Base-by-base conservation (phyloP, 768 basidiomycete species). In the Mycena indigotica region DNA sequence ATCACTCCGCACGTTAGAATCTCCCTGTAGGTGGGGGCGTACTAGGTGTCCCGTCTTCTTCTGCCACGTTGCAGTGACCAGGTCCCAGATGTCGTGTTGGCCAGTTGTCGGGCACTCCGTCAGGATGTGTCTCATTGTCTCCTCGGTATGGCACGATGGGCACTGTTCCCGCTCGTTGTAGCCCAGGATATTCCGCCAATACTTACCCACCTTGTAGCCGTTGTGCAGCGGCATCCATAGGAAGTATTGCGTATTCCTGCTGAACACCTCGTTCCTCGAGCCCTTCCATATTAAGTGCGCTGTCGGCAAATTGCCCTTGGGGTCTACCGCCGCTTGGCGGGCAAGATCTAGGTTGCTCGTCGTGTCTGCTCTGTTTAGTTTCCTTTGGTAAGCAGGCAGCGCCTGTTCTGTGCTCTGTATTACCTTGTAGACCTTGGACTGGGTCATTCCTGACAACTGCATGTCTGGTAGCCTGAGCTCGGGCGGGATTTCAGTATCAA, bases 221-320 rank as follows among this genome's bases (percentile, higher is more conserved):
- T 64, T 58, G 35, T 67, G 62, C 21, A 65, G 41, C 4, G 49
- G 28, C 56, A 61, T 67, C 64, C 62, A 65, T 4, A 65, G 54
- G 58, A 63, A 63, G 35, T 30, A 51, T 3, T 55, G 19, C 1
- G 53, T 59, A 5, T 52, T 60, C 25, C 48, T 53, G 4, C 50
- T 45, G 2, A 60, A 26, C 28, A 56, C 62, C 19, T 60, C 50
- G 15, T 40, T 19, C 0, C 58, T 5, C 1, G 50, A 16, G 2
- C 45, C 49, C 30, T 35, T 56, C 58, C 62, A 63, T 0, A 63
- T 51, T 26, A 15, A 13, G 12, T 6, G 4, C 13, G 46, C 46
- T 26, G 25, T 5, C 41, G 12, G 13, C 5, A 23, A 5, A 8
- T 44, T 19, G 15, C 41, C 41, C 15, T 44, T 21, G 6, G 13